Evolutionary conservation across 1,284 basidiomycete species (phyloP).

Genomic region (Cryptococcus depauperatus): DNA sequence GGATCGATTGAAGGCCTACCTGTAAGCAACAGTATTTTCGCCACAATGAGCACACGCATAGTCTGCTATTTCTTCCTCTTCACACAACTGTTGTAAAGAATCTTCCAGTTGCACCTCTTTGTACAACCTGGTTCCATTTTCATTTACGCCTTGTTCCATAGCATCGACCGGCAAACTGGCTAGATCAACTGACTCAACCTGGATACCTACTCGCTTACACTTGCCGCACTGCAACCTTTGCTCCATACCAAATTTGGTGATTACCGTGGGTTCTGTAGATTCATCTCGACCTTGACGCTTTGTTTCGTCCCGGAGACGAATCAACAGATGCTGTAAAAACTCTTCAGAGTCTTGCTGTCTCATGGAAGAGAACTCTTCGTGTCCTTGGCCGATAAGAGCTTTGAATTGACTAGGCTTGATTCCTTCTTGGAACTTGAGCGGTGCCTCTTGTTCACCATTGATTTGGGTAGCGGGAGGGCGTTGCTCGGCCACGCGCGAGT

Average conservation of each 20-base stretch:
- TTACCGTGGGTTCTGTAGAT: slow-evolving; percentile 57
- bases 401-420: slow-evolving; percentile 81
- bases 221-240: slow-evolving; percentile 73
- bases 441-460: slow-evolving; percentile 19
- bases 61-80: slow-evolving; percentile 59
- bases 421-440: slow-evolving; percentile 68
- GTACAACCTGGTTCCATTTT: slow-evolving; percentile 58
- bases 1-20: slow-evolving; percentile 47
- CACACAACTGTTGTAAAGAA: slow-evolving; percentile 63
- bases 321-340: slow-evolving; percentile 77
- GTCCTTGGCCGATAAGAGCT: slow-evolving; percentile 79
- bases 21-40: slow-evolving; percentile 58
- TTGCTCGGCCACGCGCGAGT: slow-evolving; percentile 57
- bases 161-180: slow-evolving; percentile 74
- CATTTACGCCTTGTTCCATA: slow-evolving; percentile 51
- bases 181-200: slow-evolving; percentile 67
- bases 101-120: slow-evolving; percentile 60
- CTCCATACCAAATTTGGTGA: slow-evolving; percentile 76
- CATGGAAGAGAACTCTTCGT: slow-evolving; percentile 94
- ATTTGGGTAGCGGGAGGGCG: slow-evolving; percentile 32
- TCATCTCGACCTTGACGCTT: slow-evolving; percentile 48
- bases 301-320: slow-evolving; percentile 58
- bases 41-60: slow-evolving; percentile 59
- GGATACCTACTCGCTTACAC: slow-evolving; percentile 83
- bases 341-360: slow-evolving; percentile 95